Evolutionary conservation across 306 rosid species (phyloP).

Genomic region (Sicyos baderoa): DNA sequence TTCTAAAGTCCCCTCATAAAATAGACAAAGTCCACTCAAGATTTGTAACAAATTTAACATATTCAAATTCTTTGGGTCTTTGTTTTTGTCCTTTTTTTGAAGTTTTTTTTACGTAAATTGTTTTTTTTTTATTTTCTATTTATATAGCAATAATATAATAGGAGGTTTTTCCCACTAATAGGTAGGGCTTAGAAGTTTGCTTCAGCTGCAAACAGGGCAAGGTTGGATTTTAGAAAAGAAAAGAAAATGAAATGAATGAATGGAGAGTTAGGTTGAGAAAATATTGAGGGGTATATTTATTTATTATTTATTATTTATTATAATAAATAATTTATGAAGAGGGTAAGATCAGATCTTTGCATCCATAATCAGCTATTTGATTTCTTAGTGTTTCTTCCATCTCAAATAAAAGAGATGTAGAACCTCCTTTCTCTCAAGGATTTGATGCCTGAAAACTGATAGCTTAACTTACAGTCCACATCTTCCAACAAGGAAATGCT

Average conservation of each 20-base stretch:
- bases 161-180: no score
- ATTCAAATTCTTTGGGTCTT: no score
- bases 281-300: conserved; percentile 16
- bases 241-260: not conserved
- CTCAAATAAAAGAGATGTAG: conserved; percentile 19
- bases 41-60: no score
- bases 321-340: not conserved
- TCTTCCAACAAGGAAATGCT: not conserved
- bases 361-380: not conserved
- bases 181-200: conserved; percentile 34
- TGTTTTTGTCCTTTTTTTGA: no score
- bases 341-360: conserved; percentile 18
- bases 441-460: conserved; percentile 23
- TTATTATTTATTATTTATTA: not conserved
- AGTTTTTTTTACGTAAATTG: no score
- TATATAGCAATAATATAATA: no score
- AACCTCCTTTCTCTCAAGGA: conserved; percentile 14
- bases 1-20: no score
- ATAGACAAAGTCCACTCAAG: no score
- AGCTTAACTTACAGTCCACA: conserved; percentile 41
- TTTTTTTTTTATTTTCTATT: no score
- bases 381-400: conserved; percentile 23
- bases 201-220: conserved; percentile 35
- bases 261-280: conserved; percentile 39
- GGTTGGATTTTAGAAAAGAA: conserved; percentile 28